Evolutionary conservation across 331 rosid genomes (phyloP), one percentile per base, ranked within the genome.

Genomic region (Telfairia occidentalis): DNA sequence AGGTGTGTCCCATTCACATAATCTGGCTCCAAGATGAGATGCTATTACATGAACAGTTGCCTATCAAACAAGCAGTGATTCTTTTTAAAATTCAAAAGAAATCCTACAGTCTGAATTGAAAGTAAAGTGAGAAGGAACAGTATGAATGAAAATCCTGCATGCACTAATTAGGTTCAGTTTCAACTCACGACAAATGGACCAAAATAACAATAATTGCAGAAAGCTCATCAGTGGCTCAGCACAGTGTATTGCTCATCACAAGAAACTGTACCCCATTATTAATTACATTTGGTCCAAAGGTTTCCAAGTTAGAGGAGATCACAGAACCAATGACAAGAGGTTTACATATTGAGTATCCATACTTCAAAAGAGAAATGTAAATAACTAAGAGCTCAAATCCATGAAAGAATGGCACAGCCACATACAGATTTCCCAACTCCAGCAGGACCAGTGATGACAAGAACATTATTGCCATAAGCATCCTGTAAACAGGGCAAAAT

Each of bases 351-450:
- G 8, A 16, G 43, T 2, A 19, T 48, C 42, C 13, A 24, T 23
- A 5, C 43, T 24, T 15, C 43, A 32, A 13, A 46, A 29, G 69
- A 5, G 15, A 57, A 42, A 1, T 26, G 71, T 8, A 38, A 30
- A 34, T 7, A 49, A 19, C 7, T 34, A 59, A 35, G 58, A 34
- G 81, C 60, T 73, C 43, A 78, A 37, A 74, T 38, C 46, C 40
- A 80, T 53, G 53, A 84, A 84, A 40, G 58, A 82, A 59, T 6
- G 61, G 59, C 57, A 60, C 21, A 76, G 73, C 45, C 54, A 71
- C 96, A 50, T 91, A 88, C 98, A 57, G 98, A 94, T 89, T 91
- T 94, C 78, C 96, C 97, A 48, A 88, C 84, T 84, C 98, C 97
- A 73, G 98, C 89, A 78, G 84, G 97, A 66, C 98, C 98, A 64